Evolutionary conservation across 2,329 filamentous ascomycete species (phyloP).

Genomic region (Rutstroemia sp.): DNA sequence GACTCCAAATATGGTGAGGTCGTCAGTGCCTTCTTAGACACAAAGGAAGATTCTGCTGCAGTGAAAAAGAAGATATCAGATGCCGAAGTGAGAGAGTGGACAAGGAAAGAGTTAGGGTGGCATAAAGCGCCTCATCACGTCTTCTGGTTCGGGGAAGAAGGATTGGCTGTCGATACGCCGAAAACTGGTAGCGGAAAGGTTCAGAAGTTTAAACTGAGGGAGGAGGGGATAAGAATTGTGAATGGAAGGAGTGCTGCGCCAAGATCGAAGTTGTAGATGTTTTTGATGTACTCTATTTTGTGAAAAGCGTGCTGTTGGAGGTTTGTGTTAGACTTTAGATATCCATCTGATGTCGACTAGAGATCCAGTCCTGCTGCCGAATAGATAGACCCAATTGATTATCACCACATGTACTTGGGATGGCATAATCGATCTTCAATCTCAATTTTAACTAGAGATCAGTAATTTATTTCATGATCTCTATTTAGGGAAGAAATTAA

Average conservation of each 20-base stretch:
- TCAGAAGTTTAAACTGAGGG: conserved; percentile 42
- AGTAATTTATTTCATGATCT: too few relatives aligned
- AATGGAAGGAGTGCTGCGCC: conserved; percentile 4
- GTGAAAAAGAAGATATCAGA: conserved; percentile 59
- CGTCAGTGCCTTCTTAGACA: conserved; percentile 60
- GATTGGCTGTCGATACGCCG: conserved; percentile 42
- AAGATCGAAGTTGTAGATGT: conserved; percentile 1
- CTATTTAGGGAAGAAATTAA: too few relatives aligned
- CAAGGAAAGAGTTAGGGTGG: conserved; percentile 50
- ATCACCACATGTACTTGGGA: too few relatives aligned
- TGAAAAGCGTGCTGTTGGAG: too few relatives aligned
- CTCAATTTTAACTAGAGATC: too few relatives aligned
- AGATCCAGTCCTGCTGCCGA: too few relatives aligned
- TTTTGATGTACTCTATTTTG: not conserved
- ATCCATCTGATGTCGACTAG: too few relatives aligned
- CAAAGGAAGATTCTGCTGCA: conserved; percentile 35
- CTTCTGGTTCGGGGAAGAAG: conserved; percentile 64
- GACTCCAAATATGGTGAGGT: conserved; percentile 60
- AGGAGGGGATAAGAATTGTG: conserved; percentile 17
- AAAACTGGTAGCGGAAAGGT: conserved; percentile 68
- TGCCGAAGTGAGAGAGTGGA: conserved; percentile 55
- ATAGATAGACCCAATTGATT: too few relatives aligned
- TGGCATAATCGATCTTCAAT: too few relatives aligned
- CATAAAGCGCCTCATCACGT: conserved; percentile 66
- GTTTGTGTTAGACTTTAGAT: too few relatives aligned